Base-by-base conservation (phyloP, 2,329 filamentous ascomycete species). In the Apiospora aurea region DNA sequence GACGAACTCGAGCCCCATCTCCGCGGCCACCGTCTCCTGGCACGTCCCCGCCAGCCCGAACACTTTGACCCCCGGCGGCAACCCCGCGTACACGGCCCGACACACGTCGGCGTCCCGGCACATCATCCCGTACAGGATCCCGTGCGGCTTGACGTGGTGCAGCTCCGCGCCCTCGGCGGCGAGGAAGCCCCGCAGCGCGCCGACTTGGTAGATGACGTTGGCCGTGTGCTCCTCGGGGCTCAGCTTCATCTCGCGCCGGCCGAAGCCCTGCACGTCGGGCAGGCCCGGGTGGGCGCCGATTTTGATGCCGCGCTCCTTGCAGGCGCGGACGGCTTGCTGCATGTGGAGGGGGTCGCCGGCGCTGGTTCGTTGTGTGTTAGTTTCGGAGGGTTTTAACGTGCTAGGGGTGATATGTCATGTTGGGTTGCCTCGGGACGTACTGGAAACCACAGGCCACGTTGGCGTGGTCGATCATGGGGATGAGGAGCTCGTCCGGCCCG, bases 361-460 rank as follows among this genome's bases (percentile, higher is more conserved):
- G 47, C 70, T 69, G 10, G n/a, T 6, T 13, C 14, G 26, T n/a
- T 26, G 8, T 26, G 34, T 38, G 5, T 8, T 7, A 41, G 44
- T 67, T 43, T 7, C 44, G 14, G 10, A 6, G 3, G 6, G 26
- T n/a, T 51, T 24, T 4, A 3, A 4, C 8, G 0, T 51, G 6
- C 24, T 38, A 14, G 51, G 24, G 24, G 21, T 21, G 11, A 29
- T 13, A 18, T 18, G 38, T 11, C 11, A n/a, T 11, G 24, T 26
- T 7, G 21, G 5, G 29, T 0, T 41, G 18, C 8, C 21, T 24
- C n/a, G 16, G 11, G 2, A 73, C 75, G 74, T 69, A 76, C 76
- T 89, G 88, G 73, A 89, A 88, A 11, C 87, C 87, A 75, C 88
- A 91, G 16, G 89, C 89, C 13, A 91, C 79, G 75, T 91, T 91